Base-by-base conservation (phyloP, 2,329 filamentous ascomycete genomes). In the Botrytis medusae region DNA sequence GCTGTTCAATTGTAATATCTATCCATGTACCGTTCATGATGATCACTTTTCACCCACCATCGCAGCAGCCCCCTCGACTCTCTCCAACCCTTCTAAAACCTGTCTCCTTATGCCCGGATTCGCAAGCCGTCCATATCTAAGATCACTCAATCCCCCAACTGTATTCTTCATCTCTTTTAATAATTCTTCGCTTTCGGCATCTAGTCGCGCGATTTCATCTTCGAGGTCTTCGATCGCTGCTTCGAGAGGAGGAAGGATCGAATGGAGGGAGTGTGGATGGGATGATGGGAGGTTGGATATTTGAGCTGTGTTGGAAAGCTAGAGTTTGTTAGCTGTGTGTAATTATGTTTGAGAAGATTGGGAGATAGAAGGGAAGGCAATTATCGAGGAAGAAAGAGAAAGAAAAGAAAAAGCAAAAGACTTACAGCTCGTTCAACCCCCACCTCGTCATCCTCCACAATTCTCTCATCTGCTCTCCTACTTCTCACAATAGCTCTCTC, bases 81-180 rank as follows among this genome's bases (percentile, higher is more conserved):
- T 86, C 75, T 85, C 84, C 51, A 96, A 83, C 9, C 91, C 91
- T 64, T 91, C 87, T 29, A 94, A 83, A 44, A 93, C 88, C 76
- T 94, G 91, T 64, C 89, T 86, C 40, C 85, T 86, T 46, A 95
- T 83, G 74, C 89, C 86, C 34, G 86, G 82, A 75, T 92, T 92
- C 51, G 88, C 86, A 73, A 96, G 87, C 72, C 90, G 90, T 54
- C 94, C 94, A 79, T 96, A 95, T 63, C 93, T 90, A 72, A 97
- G 85, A 82, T 97, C 93, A 81, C 93, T 97, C 80, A 97, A 84
- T 65, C 88, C 89, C 46, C 91, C 91, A 25, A 96, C 87, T 0
- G 87, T 91, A 72, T 89, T 86, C 76, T 87, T 86, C 69, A 96
- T 87, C 18, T 89, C 87, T 6, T 87, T 84, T 9, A 92, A 82